A percentile compares a stretch with the other conserved stretches of the same genome.
Evolutionary conservation across 2,329 filamentous ascomycete genomes (phyloP).

Genomic region (Trichophyton mentagrophytes): DNA sequence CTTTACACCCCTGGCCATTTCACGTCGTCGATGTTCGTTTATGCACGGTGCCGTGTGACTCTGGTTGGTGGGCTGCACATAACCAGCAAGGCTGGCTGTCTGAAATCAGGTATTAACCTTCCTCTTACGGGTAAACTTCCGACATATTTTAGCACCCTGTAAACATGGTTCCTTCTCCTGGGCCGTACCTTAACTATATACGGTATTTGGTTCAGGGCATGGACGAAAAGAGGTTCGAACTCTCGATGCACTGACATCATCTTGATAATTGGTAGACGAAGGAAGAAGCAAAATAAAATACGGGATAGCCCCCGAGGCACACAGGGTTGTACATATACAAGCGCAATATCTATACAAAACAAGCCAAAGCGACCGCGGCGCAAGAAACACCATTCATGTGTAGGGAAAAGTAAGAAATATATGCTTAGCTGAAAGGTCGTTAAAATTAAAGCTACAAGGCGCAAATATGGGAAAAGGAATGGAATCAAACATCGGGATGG

Average conservation of each 20-base stretch:
- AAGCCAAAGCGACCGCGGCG: not conserved
- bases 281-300: not conserved
- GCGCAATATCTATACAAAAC: not conserved
- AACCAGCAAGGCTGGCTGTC: not conserved
- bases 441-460: constrained; percentile 1
- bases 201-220: not conserved
- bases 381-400: not conserved
- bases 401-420: not conserved
- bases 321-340: not conserved
- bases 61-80: not conserved
- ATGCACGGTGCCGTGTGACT: not conserved
- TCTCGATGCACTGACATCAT: too few relatives aligned
- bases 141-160: not conserved
- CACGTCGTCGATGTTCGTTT: not conserved
- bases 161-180: not conserved
- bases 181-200: not conserved
- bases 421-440: not conserved
- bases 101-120: not conserved
- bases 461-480: not conserved
- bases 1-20: not conserved
- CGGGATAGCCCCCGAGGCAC: not conserved
- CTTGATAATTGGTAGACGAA: not conserved
- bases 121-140: not conserved
- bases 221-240: not conserved
- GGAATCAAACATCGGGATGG: not conserved